Evolutionary conservation across 208 protist species (phyloP).

Genomic region (Crithidia bombi): DNA sequence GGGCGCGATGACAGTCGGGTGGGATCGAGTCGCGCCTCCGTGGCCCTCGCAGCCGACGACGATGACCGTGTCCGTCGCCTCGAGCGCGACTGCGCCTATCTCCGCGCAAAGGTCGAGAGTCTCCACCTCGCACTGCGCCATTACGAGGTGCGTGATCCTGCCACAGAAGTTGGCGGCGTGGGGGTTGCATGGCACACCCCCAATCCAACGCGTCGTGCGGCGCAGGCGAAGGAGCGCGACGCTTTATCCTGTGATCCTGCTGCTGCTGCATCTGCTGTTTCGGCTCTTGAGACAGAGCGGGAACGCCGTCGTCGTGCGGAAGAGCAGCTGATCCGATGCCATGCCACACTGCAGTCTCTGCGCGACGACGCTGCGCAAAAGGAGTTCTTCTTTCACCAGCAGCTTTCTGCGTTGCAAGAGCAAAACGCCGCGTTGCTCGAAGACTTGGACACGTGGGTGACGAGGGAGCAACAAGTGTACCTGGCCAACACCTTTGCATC

Average conservation of each 20-base stretch:
- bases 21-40: neutral
- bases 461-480: neutral
- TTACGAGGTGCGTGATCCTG: neutral
- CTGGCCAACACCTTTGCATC: neutral
- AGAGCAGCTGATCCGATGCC: constrained; percentile 25
- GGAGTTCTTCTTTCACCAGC: constrained; percentile 3
- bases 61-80: constrained; percentile 3
- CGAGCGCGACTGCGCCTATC: constrained; percentile 17
- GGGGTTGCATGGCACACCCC: no score
- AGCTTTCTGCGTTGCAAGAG: constrained; percentile 19
- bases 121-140: constrained; percentile 8
- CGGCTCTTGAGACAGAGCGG: neutral
- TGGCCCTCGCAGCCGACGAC: neutral
- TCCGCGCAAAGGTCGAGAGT: constrained; percentile 6
- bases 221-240: neutral
- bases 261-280: neutral
- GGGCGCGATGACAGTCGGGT: no score
- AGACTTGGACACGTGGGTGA: constrained; percentile 22
- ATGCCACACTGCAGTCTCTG: constrained; percentile 7
- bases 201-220: no score
- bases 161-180: neutral
- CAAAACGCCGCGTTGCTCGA: constrained; percentile 37
- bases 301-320: neutral
- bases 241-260: neutral
- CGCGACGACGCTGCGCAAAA: constrained; percentile 8